Conservation (phyloP, 441 rosid species). For the Jatropha multifida region DNA sequence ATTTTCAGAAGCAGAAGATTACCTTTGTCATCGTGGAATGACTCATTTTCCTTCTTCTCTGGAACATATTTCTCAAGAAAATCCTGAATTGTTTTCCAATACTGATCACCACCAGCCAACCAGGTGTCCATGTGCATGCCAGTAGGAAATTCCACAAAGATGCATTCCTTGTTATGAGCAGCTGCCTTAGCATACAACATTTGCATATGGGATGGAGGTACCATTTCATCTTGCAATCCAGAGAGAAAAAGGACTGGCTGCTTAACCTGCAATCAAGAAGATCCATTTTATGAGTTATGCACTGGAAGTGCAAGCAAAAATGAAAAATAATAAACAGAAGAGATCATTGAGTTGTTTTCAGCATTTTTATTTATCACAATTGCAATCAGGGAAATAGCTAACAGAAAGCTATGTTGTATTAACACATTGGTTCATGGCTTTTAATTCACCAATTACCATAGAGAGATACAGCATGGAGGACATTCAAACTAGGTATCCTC, state of each 20-base stretch:
- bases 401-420: not conserved
- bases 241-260: constrained; percentile 92
- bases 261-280: constrained; percentile 55
- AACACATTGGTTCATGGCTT: not conserved
- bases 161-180: constrained; percentile 60
- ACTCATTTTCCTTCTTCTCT: constrained; percentile 40
- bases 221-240: constrained; percentile 99
- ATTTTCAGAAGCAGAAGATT: constrained; percentile 26
- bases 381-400: not conserved
- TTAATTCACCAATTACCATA: not conserved
- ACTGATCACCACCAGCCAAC: constrained; percentile 85
- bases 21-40: constrained; percentile 34
- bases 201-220: constrained; percentile 89
- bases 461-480: not conserved
- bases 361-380: not conserved
- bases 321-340: not conserved
- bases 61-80: constrained; percentile 61
- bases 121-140: constrained; percentile 99
- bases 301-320: not conserved
- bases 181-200: constrained; percentile 89
- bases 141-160: constrained; percentile 74
- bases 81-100: constrained; percentile 68
- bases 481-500: not conserved
- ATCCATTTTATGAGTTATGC: constrained; percentile 13
- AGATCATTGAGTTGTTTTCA: not conserved